phyloP scores from a whole-genome alignment of 2,329 filamentous ascomycete species.

The Neofusicoccum laricinum region DNA sequence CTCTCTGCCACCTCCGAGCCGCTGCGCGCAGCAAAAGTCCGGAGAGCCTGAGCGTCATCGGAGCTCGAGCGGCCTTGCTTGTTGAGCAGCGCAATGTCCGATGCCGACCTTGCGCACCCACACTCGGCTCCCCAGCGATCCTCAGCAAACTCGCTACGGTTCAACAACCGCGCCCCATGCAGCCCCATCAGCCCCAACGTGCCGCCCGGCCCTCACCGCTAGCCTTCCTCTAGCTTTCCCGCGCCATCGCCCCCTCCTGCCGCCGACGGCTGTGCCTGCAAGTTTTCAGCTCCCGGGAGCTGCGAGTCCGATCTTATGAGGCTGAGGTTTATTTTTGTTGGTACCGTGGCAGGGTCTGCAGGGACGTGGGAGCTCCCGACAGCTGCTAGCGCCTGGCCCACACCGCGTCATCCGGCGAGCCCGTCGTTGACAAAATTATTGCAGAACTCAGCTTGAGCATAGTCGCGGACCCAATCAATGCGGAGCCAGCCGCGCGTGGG shows the following conservation, averaged over 20 bases:
- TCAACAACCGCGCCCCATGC: slow-evolving; percentile 10
- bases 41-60: not conserved
- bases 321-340: slow-evolving; percentile 6
- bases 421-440: not conserved
- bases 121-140: slow-evolving; percentile 15
- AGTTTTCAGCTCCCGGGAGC: not conserved
- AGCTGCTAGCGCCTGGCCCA: not conserved
- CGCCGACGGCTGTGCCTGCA: not conserved
- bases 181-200: slow-evolving; percentile 15
- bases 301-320: slow-evolving; percentile 1
- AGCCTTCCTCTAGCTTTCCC: slow-evolving; percentile 3
- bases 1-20: not conserved
- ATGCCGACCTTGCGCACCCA: slow-evolving; percentile 8
- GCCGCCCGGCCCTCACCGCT: slow-evolving; percentile 13
- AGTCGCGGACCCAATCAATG: not conserved
- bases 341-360: not conserved
- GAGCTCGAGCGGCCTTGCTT: slow-evolving; percentile 2
- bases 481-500: not conserved
- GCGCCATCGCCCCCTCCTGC: not conserved
- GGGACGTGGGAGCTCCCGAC: not conserved
- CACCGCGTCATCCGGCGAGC: not conserved
- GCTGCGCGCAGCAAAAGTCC: not conserved
- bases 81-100: slow-evolving; percentile 15
- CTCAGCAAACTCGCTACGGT: slow-evolving; percentile 8
- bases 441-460: not conserved